Evolutionary conservation across 495 filamentous ascomycete species (phyloP).

Genomic region (Usnea hakonensis): DNA sequence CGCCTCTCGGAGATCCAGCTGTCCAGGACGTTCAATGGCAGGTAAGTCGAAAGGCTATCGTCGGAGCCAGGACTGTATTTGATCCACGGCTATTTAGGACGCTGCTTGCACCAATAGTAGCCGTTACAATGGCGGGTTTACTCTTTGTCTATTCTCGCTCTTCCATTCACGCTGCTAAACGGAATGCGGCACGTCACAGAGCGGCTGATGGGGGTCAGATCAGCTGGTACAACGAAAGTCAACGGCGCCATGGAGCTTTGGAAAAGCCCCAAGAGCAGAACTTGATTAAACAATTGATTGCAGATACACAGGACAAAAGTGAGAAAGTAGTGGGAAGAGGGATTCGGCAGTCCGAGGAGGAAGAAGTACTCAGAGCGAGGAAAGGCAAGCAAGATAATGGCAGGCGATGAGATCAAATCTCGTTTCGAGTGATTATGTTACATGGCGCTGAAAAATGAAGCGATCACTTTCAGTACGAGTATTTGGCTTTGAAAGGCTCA

Average conservation of each 20-base stretch:
- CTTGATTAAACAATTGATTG: constrained; percentile 6
- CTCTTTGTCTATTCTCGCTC: constrained; percentile 43
- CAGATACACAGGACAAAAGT: constrained; percentile 1
- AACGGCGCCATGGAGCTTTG: constrained; percentile 37
- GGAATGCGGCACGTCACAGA: constrained; percentile 32
- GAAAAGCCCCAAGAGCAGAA: constrained; percentile 22
- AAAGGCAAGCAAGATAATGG: constrained; percentile 7
- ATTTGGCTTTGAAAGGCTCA: background rate
- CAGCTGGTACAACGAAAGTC: constrained; percentile 32
- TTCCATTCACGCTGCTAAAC: constrained; percentile 40
- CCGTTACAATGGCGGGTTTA: constrained; percentile 43
- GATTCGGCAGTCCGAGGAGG: constrained; percentile 2
- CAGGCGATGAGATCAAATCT: background rate
- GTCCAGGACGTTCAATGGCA: constrained; percentile 12
- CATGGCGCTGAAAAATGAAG: background rate
- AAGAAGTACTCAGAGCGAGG: constrained; percentile 14
- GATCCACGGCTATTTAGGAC: background rate
- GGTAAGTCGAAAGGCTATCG: constrained; percentile 1
- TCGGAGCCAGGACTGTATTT: background rate
- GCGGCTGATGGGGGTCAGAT: constrained; percentile 36
- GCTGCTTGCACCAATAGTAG: constrained; percentile 37
- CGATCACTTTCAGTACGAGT: background rate
- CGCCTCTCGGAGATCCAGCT: constrained; percentile 15
- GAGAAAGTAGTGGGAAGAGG: background rate
- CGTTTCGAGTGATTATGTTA: background rate